These are phyloP conservation scores for Cyanidioschyzon merolae DNA, from an alignment of 23 red algal species.

Conservation along the genomic window DNA sequence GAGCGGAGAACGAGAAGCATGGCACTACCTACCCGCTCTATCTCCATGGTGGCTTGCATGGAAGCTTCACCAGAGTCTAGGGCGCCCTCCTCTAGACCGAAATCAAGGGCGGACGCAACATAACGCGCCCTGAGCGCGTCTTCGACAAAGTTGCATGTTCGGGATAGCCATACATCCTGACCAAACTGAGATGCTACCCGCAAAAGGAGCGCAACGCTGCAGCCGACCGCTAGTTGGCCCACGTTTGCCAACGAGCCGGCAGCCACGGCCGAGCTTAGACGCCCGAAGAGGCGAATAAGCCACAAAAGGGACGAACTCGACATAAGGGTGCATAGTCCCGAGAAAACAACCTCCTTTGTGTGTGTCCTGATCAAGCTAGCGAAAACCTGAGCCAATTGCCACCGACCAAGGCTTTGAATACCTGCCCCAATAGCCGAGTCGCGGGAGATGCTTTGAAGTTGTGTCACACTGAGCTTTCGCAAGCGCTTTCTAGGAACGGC, in stretches of 20 bases:
- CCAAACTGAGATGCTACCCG: not conserved
- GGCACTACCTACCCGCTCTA: not conserved
- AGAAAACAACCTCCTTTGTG: not conserved
- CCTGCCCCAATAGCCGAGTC: too few species aligned
- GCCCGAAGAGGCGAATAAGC: constrained; percentile 2
- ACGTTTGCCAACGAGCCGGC: not conserved
- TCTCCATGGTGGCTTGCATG: not conserved
- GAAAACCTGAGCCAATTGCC: not conserved
- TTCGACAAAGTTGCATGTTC: not conserved
- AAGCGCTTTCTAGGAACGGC: too few species aligned
- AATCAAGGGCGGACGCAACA: not conserved
- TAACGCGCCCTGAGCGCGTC: not conserved
- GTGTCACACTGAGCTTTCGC: too few species aligned
- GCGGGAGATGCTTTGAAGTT: too few species aligned
- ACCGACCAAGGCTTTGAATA: too few species aligned
- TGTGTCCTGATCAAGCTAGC: not conserved
- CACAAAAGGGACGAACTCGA: not conserved
- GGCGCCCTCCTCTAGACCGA: not conserved
- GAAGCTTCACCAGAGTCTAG: not conserved
- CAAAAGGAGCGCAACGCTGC: not conserved
- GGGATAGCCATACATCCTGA: not conserved
- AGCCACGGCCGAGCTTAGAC: not conserved
- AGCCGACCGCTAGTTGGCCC: not conserved
- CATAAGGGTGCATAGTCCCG: not conserved
- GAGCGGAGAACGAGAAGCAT: not conserved